Percentiles rank a stretch among this genome's conserved stretches.
Conservation (phyloP, 83 land plant species). For the Thuja plicata region DNA sequence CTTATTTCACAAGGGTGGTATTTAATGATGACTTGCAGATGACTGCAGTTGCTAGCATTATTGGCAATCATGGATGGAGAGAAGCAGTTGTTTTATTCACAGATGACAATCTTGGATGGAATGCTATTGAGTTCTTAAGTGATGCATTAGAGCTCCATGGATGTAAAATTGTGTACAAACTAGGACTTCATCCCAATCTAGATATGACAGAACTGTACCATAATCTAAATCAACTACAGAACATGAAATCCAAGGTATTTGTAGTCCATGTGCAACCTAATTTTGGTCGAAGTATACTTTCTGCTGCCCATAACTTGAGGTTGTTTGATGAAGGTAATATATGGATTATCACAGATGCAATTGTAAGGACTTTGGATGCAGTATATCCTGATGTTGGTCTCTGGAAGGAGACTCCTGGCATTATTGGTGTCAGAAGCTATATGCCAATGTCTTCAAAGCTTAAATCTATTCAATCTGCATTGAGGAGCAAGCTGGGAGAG, state of each 20-base stretch:
- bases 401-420: conserved; percentile 43
- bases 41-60: conserved; percentile 64
- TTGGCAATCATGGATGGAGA: conserved; percentile 65
- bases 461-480: conserved; percentile 32
- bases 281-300: conserved; percentile 38
- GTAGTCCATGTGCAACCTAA: conserved; percentile 48
- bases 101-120: conserved; percentile 72
- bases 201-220: conserved; percentile 35
- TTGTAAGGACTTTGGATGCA: conserved; percentile 32
- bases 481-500: conserved; percentile 23
- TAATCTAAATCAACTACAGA: conserved; percentile 37
- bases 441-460: conserved; percentile 55
- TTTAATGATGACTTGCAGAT: conserved; percentile 71
- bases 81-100: conserved; percentile 56
- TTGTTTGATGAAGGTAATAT: conserved; percentile 68
- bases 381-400: conserved; percentile 19
- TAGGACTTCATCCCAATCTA: conserved; percentile 31
- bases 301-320: conserved; percentile 49
- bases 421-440: conserved; percentile 59
- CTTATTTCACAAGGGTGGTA: conserved; percentile 59
- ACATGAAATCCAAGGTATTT: conserved; percentile 59
- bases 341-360: conserved; percentile 70
- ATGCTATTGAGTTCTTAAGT: conserved; percentile 50
- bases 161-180: conserved; percentile 44
- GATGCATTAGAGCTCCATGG: conserved; percentile 40